Conservation (phyloP, 768 basidiomycete genomes). For the Leccinum ochraceum region DNA sequence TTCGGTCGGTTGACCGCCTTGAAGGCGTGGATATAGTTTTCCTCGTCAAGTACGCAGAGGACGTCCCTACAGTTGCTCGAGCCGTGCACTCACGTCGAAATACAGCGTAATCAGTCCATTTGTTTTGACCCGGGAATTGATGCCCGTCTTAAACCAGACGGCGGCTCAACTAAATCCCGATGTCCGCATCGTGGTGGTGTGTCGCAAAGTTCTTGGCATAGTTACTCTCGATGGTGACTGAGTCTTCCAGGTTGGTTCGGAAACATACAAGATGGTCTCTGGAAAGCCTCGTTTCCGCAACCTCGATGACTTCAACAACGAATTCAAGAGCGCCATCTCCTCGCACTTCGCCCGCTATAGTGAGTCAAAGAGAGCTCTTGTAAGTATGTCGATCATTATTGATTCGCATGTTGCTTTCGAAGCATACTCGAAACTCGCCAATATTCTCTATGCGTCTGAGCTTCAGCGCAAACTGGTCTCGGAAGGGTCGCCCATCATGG, state of each 20-base stretch:
- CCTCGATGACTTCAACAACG: conserved; percentile 34
- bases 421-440: conserved; percentile 57
- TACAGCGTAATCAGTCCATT: conserved; percentile 53
- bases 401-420: background rate
- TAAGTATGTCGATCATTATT: background rate
- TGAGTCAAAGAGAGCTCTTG: background rate
- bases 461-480: conserved; percentile 46
- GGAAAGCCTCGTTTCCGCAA: conserved; percentile 1
- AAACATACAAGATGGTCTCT: conserved; percentile 24
- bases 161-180: conserved; percentile 49
- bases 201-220: conserved; percentile 13
- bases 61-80: background rate
- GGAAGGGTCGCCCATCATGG: background rate
- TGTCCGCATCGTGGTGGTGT: conserved; percentile 60
- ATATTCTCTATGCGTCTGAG: conserved; percentile 48
- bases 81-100: background rate
- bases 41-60: conserved; percentile 44
- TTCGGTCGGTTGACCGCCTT: background rate
- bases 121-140: conserved; percentile 52
- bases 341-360: background rate
- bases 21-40: conserved; percentile 41
- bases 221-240: background rate
- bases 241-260: conserved; percentile 35
- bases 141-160: conserved; percentile 54
- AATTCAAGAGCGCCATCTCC: conserved; percentile 27